Evolutionary conservation across 2,329 filamentous ascomycete species (phyloP).

Genomic region (Claviceps digitariae): DNA sequence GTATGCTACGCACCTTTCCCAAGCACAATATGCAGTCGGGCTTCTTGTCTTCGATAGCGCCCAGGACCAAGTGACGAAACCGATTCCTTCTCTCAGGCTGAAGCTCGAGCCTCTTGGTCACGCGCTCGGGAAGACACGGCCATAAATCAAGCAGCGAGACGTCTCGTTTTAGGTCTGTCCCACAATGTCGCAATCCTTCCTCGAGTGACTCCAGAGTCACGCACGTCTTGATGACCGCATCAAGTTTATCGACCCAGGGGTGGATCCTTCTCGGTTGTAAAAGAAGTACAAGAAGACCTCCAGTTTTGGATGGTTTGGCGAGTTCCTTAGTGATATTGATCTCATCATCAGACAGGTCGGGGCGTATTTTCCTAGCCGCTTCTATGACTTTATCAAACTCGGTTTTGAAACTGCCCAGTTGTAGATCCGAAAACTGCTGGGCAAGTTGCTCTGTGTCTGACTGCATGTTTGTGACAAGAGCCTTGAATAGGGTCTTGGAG

Average conservation of each 20-base stretch:
- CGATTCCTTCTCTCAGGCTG: not conserved
- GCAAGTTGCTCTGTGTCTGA: not conserved
- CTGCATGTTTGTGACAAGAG: no score
- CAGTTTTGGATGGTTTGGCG: not conserved
- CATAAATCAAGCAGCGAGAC: not conserved
- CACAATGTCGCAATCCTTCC: not conserved
- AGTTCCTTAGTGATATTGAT: not conserved
- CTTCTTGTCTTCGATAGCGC: not conserved
- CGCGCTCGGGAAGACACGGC: not conserved
- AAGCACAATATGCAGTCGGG: not conserved
- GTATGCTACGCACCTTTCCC: not conserved
- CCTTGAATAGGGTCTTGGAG: no score
- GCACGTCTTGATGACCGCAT: not conserved
- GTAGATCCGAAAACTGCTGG: not conserved
- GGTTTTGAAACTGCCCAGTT: not conserved
- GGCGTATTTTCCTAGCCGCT: not conserved
- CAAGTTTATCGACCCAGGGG: not conserved
- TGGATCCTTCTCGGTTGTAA: not conserved
- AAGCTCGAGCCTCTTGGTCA: not conserved
- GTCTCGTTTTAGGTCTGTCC: not conserved
- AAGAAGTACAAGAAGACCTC: not conserved
- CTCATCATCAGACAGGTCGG: not conserved
- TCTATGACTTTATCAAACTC: not conserved
- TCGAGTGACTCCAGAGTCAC: not conserved
- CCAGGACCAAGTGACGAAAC: not conserved